Base-by-base conservation (phyloP, 2,329 filamentous ascomycete genomes). In the Colletotrichum lini region DNA sequence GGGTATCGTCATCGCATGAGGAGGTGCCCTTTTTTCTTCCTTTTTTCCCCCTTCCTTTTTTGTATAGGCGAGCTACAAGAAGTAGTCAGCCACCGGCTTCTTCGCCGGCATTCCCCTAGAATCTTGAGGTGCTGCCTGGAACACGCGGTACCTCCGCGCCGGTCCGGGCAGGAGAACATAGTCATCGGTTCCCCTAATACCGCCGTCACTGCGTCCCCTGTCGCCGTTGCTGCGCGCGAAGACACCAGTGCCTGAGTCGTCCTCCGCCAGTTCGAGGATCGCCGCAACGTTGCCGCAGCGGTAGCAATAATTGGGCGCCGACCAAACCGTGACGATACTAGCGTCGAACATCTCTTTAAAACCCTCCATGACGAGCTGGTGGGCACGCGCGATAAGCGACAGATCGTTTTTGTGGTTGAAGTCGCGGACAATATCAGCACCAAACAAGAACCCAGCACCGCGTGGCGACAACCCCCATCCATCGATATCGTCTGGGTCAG, bases 331-430 rank as follows among this genome's bases (percentile, higher is more conserved):
- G 52, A 98, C 96, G 74, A 99, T 98, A 58, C 92, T 94, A 16
- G 91, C 93, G 79, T 98, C 94, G 78, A 98, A 99, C 95, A 98
- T 98, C 81, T 98, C 96, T 84, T 98, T 98, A 82, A 98, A 99
- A 0, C 96, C 96, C 81, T 99, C 96, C 96, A 98, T 99, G 74
- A 99, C 96, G 26, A 99, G 90, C 81, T 99, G 96, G 80, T 99
- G 96, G 1, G 96, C 96, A 66, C 96, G 91, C 21, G 96, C 96
- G 74, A 99, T 96, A 63, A 99, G 88, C 26, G 92, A 94, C 38
- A 99, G 88, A 78, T 98, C 94, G 80, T 99, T 99, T 69, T 91
- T 90, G 82, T 98, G 92, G 83, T 98, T 99, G 85, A 99, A 99
- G 74, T 92, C 91, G 78, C 96, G 97, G 78, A 98, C 96, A 69